Base-by-base conservation (phyloP, 106 monocot species). In the Dioscorea alata region DNA sequence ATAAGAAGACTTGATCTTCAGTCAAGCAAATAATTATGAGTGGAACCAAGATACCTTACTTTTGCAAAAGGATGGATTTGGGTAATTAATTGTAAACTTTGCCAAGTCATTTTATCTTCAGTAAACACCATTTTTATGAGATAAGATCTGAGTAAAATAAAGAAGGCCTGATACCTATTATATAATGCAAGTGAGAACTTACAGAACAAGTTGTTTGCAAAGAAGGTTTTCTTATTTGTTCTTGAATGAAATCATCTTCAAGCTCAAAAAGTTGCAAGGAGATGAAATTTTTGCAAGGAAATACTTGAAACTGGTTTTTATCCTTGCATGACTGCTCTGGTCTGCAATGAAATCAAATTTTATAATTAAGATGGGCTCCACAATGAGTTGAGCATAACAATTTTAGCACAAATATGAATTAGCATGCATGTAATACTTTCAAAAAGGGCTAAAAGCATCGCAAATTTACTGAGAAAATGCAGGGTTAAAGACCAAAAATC, bases 221-320 rank as follows among this genome's bases (percentile, higher is more conserved):
- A 42, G 80, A 48, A 65, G 89, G 74, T 63, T 89, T 92, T 72
- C 69, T 76, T 24, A 96, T 96, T 70, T 84, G 84, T 57, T 84
- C 61, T 62, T 80, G 91, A 81, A 96, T 92, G 69, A 71, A 92
- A 34, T 89, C 92, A 84, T 96, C 96, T 56, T 81, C 72, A 34
- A 96, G 78, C 80, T 96, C 96, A 76, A 76, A 86, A 49, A 96
- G 73, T 76, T 96, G 96, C 76, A 96, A 80, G 70, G 51, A 73
- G 59, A 75, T 75, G 76, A 82, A 91, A 48, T 22, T 74, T 69
- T 86, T 91, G 31, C 73, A 72, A 7, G 96, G 96, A 61, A 88
- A 82, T 60, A 73, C 82, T 82, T 75, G 63, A 86, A 96, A 92
- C 33, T 61, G 73, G 60, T 92, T 92, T 63, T 92, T 69, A 58